These are phyloP conservation scores for Chalara sp. DNA, from an alignment of 2,329 filamentous ascomycete species.

Conservation along the genomic window DNA sequence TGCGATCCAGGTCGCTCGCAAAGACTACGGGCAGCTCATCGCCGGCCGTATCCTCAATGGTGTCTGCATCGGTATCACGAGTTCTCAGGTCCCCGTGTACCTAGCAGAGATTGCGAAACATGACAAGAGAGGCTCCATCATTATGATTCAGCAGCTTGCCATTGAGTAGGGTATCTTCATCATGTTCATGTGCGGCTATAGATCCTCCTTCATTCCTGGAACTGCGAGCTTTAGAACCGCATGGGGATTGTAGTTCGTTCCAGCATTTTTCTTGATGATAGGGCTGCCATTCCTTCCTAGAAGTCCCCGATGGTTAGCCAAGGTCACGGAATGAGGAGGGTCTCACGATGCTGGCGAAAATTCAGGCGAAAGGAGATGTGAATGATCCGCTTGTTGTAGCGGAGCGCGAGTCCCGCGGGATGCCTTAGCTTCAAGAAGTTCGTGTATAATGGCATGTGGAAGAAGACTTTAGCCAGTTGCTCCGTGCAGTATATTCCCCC, in stretches of 20 bases:
- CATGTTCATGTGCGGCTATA: constrained; percentile 64
- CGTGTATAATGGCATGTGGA: constrained; percentile 49
- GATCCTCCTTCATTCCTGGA: constrained; percentile 52
- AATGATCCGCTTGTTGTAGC: constrained; percentile 48
- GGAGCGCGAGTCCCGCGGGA: constrained; percentile 46
- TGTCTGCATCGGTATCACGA: constrained; percentile 57
- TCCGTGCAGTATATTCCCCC: constrained; percentile 1
- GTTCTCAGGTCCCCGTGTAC: constrained; percentile 60
- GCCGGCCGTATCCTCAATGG: constrained; percentile 54
- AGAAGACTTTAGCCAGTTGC: constrained; percentile 29
- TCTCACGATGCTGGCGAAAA: constrained; percentile 42
- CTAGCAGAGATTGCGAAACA: constrained; percentile 56
- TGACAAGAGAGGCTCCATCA: constrained; percentile 51
- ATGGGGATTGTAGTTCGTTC: constrained; percentile 57
- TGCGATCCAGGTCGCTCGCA: constrained; percentile 4
- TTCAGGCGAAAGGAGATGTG: constrained; percentile 49
- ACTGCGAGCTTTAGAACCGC: constrained; percentile 53
- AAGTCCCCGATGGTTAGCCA: constrained; percentile 55
- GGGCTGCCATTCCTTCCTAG: constrained; percentile 54
- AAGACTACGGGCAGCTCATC: constrained; percentile 38
- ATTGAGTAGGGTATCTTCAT: constrained; percentile 67
- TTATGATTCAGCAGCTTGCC: constrained; percentile 66
- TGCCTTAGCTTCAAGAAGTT: constrained; percentile 35
- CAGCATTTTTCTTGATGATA: constrained; percentile 46
- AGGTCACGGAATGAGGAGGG: constrained; percentile 33